phyloP scores from a whole-genome alignment of 2,329 filamentous ascomycete genomes.

The Penicillium sp. region DNA sequence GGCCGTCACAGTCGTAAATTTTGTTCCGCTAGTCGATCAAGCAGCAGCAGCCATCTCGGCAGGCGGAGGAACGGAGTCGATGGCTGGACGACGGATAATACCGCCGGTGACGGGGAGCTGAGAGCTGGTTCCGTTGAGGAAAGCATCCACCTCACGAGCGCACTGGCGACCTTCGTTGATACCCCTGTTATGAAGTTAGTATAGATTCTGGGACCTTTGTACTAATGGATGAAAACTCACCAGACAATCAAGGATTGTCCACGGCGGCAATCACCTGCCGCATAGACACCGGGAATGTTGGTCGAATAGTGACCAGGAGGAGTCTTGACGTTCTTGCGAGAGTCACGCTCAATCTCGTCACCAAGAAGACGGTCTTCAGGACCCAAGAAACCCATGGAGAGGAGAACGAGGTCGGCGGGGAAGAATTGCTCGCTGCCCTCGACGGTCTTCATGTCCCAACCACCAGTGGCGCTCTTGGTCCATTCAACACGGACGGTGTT shows the following conservation, averaged over 20 bases:
- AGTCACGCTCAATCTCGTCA: conserved; percentile 84
- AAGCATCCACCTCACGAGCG: conserved; percentile 86
- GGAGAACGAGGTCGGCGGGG: conserved; percentile 86
- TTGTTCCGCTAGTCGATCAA: conserved; percentile 13
- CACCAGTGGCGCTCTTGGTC: conserved; percentile 82
- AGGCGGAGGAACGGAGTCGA: conserved; percentile 40
- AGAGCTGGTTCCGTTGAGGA: conserved; percentile 70
- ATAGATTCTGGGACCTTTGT: neutral
- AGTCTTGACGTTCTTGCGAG: conserved; percentile 95
- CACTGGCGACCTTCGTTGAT: conserved; percentile 96
- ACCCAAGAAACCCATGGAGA: conserved; percentile 97
- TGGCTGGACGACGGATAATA: conserved; percentile 75
- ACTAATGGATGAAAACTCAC: conserved; percentile 50
- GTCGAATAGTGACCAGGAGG: conserved; percentile 81
- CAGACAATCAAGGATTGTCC: conserved; percentile 96
- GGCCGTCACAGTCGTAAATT: conserved; percentile 14
- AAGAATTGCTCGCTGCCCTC: conserved; percentile 94
- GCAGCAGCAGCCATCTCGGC: conserved; percentile 32
- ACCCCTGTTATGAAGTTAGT: conserved; percentile 54
- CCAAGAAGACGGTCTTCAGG: conserved; percentile 85
- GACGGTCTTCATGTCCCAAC: conserved; percentile 98
- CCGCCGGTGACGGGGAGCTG: conserved; percentile 85
- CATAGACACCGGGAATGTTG: conserved; percentile 83
- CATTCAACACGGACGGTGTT: conserved; percentile 94
- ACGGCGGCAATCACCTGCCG: conserved; percentile 89